Conservation (phyloP, 2,329 filamentous ascomycete species). For the Orbilia quercus region DNA sequence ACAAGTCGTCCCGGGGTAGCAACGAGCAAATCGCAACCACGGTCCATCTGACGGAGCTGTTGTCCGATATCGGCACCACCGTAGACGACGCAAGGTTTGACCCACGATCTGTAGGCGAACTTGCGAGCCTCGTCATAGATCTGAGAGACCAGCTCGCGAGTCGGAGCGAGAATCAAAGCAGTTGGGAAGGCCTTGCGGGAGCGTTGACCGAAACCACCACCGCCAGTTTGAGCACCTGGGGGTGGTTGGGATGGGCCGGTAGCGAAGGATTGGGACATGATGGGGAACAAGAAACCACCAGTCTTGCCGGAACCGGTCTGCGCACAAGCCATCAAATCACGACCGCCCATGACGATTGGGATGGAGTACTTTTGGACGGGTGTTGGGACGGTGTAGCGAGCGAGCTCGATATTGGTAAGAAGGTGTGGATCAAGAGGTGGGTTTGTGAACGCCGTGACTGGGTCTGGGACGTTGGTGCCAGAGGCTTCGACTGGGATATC, state of each 20-base stretch:
- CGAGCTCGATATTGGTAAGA: slow-evolving; percentile 89
- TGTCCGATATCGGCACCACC: slow-evolving; percentile 98
- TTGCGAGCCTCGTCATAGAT: slow-evolving; percentile 98
- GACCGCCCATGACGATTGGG: slow-evolving; percentile 96
- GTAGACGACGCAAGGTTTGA: slow-evolving; percentile 97
- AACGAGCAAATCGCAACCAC: slow-evolving; percentile 94
- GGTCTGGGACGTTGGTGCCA: slow-evolving; percentile 90
- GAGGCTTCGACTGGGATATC: slow-evolving; percentile 99
- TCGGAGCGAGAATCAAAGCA: slow-evolving; percentile 92
- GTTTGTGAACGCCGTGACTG: slow-evolving; percentile 89
- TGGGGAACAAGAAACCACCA: slow-evolving; percentile 98
- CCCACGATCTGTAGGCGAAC: slow-evolving; percentile 98
- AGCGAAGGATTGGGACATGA: slow-evolving; percentile 95
- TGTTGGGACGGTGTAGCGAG: slow-evolving; percentile 93
- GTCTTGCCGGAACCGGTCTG: slow-evolving; percentile 99
- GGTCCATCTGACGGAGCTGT: slow-evolving; percentile 97
- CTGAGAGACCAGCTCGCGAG: slow-evolving; percentile 97
- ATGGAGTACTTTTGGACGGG: slow-evolving; percentile 99
- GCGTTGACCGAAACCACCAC: slow-evolving; percentile 80
- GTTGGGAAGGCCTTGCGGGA: slow-evolving; percentile 98
- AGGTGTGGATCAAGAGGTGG: slow-evolving; percentile 95
- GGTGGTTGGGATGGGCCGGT: slow-evolving; percentile 80
- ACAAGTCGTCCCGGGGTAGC: slow-evolving; percentile 97
- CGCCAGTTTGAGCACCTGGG: slow-evolving; percentile 68
- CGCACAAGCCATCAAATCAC: slow-evolving; percentile 99